phyloP scores from a whole-genome alignment of 148 eudicot genomes.

The Rhododendron henanense region DNA sequence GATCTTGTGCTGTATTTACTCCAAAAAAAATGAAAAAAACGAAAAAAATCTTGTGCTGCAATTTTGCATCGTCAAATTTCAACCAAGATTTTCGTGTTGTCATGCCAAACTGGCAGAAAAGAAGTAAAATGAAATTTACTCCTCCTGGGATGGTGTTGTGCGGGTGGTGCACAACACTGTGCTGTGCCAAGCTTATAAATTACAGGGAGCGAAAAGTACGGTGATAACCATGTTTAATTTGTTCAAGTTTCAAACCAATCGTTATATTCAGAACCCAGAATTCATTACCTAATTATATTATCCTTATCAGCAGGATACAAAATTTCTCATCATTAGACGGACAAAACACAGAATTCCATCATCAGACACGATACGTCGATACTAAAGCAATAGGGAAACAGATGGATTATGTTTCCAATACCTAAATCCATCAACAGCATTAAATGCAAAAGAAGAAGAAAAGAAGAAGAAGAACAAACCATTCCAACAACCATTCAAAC shows the following conservation, averaged over 20 bases:
- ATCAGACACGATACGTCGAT: background rate
- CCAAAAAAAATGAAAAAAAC: too few relatives aligned
- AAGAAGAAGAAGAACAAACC: background rate
- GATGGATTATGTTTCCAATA: background rate
- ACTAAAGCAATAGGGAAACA: background rate
- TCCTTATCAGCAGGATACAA: background rate
- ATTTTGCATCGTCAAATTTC: constrained; percentile 1
- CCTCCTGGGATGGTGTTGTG: too few relatives aligned
- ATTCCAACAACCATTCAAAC: background rate
- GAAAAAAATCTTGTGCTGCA: background rate
- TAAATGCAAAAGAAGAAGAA: background rate
- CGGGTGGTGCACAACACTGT: too few relatives aligned
- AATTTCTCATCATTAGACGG: background rate
- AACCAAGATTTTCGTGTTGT: background rate
- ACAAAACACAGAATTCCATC: background rate
- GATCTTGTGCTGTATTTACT: too few relatives aligned
- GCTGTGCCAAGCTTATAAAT: too few relatives aligned
- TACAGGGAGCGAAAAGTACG: background rate
- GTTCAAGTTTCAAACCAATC: background rate
- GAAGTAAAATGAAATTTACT: background rate
- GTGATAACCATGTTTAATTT: background rate
- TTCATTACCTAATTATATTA: background rate
- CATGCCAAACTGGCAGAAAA: background rate
- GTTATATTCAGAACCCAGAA: background rate
- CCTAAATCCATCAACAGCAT: background rate